Conservation (phyloP, 106 monocot species). For the Dendrobium nobile region DNA sequence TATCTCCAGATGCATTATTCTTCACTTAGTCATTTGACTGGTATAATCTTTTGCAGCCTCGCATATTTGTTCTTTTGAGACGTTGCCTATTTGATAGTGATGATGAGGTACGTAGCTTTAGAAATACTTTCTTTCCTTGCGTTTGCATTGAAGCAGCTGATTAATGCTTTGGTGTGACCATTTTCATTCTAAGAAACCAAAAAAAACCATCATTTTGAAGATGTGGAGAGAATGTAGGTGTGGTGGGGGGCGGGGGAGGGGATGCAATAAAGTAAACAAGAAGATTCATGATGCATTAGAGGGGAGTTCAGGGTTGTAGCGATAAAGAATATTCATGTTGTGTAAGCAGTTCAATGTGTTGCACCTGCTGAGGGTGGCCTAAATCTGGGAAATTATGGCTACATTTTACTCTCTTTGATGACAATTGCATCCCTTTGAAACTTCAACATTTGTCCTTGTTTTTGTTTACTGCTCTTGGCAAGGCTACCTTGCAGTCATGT, state of each 20-base stretch:
- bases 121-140: slow-evolving; percentile 3
- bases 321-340: neutral
- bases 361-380: neutral
- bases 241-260: neutral
- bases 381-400: neutral
- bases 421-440: neutral
- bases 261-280: neutral
- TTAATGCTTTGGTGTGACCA: neutral
- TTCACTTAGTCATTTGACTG: neutral
- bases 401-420: neutral
- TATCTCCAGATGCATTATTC: neutral
- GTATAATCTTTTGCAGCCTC: slow-evolving; percentile 58
- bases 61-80: slow-evolving; percentile 89
- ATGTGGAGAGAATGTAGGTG: neutral
- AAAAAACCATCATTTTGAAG: neutral
- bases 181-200: neutral
- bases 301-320: neutral
- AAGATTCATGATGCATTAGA: neutral
- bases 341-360: neutral
- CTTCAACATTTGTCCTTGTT: neutral
- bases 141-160: neutral
- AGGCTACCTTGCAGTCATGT: neutral
- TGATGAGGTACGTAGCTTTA: slow-evolving; percentile 64
- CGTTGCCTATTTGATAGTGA: slow-evolving; percentile 95
- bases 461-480: neutral